These are phyloP conservation scores for Arabidopsis thaliana DNA, from an alignment of 345 rosid species.

Conservation along the genomic window TAIR10.1 NC_003075.7:6741501-6742000, in stretches of 20 bases:
- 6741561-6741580: background rate
- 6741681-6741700: constrained; percentile 4
- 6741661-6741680: background rate
- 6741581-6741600: background rate
- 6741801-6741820: constrained; percentile 66
- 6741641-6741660: background rate
- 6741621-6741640: background rate
- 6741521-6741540: constrained; percentile 69
- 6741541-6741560: background rate
- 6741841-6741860: constrained; percentile 64
- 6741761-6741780: constrained; percentile 61
- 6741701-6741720: constrained; percentile 51
- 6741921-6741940: background rate
- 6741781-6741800: constrained; percentile 74
- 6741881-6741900: constrained; percentile 74
- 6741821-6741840: constrained; percentile 63
- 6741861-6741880: constrained; percentile 69
- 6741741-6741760: constrained; percentile 81
- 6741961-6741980: constrained; percentile 66
- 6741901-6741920: constrained; percentile 23
- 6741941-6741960: background rate
- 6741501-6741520: constrained; percentile 72
- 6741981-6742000: constrained; percentile 72
- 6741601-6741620: background rate
- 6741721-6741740: constrained; percentile 91